Evolutionary conservation across 2,329 filamentous ascomycete species (phyloP), one percentile per base, ranked within the genome.

Genomic region (Paecilomyces variotii): DNA sequence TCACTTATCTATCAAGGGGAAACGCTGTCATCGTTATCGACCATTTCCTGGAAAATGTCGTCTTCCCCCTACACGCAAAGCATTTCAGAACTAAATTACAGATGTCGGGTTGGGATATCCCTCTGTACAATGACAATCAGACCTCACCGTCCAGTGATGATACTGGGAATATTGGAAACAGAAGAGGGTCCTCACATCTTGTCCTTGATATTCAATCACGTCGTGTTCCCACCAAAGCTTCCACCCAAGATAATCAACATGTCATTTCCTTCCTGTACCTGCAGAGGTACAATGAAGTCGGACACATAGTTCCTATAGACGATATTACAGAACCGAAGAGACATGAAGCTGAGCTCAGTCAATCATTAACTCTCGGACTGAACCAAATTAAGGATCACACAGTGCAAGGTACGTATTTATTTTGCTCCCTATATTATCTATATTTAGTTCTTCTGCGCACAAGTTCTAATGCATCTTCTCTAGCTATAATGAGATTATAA

Each of bases 21-120:
- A 45, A 19, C n/a, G 19, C 35, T n/a, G 78, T 79, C 3, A 70
- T 75, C 0, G 79, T 80, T 0, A 75, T 88, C 0, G 80, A 90
- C 55, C 83, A 85, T 60, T 89, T 80, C 60, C 60, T 88, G 34
- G 84, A 85, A 56, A 80, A 80, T 1, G 83, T 87, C 57, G 85
- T 89, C 0, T 90, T 90, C 56, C 85, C 87, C 0, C 72, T 72
- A 0, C 81, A 89, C 60, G 85, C 85, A 0, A 87, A 84, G 52
- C 82, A 88, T 55, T 90, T 89, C 61, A 75, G 75, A 0, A 67
- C 80, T 9, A 89, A 89, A 60, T 69, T 90, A 0, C 82, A 86
- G 34, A 80, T 84, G 0, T 88, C 84, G 0, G 85, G 84, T 0
- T 90, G 87, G 87, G 87, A 90, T 62, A 74, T 90, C 1, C 84